Evolutionary conservation across 805 yeast species (phyloP), one percentile per base, ranked within the genome.

Genomic region (Nakazawaea wyomingensis): DNA sequence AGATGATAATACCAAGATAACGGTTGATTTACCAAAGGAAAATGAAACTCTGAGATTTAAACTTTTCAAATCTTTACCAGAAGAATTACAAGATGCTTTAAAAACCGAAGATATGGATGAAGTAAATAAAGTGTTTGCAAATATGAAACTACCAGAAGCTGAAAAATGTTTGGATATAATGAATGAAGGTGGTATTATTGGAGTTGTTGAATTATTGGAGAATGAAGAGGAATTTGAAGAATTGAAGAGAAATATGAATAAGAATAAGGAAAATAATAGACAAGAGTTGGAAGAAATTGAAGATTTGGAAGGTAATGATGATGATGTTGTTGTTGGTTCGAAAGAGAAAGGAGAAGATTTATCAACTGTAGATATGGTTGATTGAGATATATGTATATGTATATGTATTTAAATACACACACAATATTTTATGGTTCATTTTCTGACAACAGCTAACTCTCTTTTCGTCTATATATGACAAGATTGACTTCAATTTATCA

Each of bases 181-280:
- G 55, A 83, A 87, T 52, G 78, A 82, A 54, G 83, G 89, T 55
- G 89, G 86, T 9, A 89, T 88, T 26, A 80, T 91, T 55, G 88
- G 91, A 28, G 80, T 91, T 31, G 85, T 80, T 52, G 95, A 29
- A 10, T 29, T 84, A 0, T 63, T 82, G 29, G 61, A 85, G 42
- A 93, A 85, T 51, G 78, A 84, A 56, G 89, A 83, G 56, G 86
- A 85, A 45, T 85, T 84, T 60, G 61, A 74, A 43, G 67, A 71
- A 46, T 59, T 76, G 41, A 70, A 74, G 51, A 64, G 74, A 44
- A 75, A 77, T 45, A 76, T 74, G 39, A 63, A 67, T 37, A 52
- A 51, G 19, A 48, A 40, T 38, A 48, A 38, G 11, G 27, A 24
- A 33, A 48, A 39, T 38, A 47, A 36, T 29, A n/a, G n/a, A n/a